Percentiles rank a stretch among this genome's conserved stretches.
Evolutionary conservation across 176 grass and related monocot genomes (phyloP).

Genomic region (Rhynchospora breviuscula): DNA sequence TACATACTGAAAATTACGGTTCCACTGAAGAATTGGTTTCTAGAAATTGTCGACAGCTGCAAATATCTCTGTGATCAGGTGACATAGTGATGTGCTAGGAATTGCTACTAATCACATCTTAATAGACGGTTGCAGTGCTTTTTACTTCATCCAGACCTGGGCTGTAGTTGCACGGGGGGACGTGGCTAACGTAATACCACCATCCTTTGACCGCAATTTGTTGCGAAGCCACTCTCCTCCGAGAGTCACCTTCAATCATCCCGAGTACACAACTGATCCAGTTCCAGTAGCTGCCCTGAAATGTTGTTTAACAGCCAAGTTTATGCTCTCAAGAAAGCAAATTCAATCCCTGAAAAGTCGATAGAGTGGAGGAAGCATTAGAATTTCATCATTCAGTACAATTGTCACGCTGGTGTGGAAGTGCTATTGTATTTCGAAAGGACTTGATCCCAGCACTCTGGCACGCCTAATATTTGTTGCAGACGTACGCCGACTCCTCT

Average conservation of each 20-base stretch:
- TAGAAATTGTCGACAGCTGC: too few species aligned
- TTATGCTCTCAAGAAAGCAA: neutral
- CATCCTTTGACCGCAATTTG: constrained; percentile 23
- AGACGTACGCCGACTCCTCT: neutral
- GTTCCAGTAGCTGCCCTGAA: neutral
- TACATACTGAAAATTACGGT: too few species aligned
- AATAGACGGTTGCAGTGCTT: neutral
- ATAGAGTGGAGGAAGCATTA: neutral
- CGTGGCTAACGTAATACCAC: neutral
- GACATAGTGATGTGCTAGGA: neutral
- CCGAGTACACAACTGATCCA: neutral
- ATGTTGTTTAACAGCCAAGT: neutral
- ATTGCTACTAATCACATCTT: neutral
- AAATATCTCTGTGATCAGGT: neutral
- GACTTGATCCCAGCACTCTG: neutral
- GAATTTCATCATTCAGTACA: constrained; percentile 19
- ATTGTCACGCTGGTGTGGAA: constrained; percentile 20
- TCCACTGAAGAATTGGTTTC: too few species aligned
- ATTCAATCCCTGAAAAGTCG: neutral
- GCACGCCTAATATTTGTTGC: neutral
- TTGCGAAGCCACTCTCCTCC: constrained; percentile 17
- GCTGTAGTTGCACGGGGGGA: neutral
- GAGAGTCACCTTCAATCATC: neutral
- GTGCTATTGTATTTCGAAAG: constrained; percentile 1
- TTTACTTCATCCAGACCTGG: constrained; percentile 1